Evolutionary conservation across 495 filamentous ascomycete species (phyloP).

Genomic region (Corynascus novoguineensis): DNA sequence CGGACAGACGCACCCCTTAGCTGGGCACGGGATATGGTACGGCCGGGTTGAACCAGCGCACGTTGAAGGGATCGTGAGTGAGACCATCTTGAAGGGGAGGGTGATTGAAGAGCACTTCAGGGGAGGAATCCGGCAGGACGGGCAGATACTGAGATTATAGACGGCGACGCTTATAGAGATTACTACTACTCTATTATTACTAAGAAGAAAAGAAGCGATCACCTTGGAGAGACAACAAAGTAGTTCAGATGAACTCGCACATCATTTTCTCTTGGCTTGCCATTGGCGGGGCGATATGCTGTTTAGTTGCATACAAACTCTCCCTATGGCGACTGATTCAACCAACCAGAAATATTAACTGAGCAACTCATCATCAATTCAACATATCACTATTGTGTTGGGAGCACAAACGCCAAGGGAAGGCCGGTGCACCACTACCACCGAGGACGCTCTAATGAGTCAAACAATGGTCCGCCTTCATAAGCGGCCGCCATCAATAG

Average conservation of each 20-base stretch:
- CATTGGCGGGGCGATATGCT: conserved; percentile 7
- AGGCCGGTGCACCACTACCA: background rate
- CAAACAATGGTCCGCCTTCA: background rate
- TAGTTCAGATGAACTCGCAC: too few species aligned
- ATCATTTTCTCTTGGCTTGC: conserved; percentile 1
- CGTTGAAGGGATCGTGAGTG: conserved; percentile 77
- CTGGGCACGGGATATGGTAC: conserved; percentile 89
- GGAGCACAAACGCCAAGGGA: background rate
- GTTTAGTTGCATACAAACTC: background rate
- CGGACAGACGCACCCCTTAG: conserved; percentile 51
- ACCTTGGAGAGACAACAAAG: too few species aligned
- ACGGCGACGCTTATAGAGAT: too few species aligned
- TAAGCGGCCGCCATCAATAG: background rate
- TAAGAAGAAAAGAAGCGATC: too few species aligned
- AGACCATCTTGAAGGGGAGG: conserved; percentile 68
- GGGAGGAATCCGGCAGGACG: conserved; percentile 50
- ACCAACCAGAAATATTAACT: background rate
- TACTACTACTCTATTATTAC: too few species aligned
- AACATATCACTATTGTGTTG: background rate
- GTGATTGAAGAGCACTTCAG: conserved; percentile 73
- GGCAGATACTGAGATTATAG: conserved; percentile 40
- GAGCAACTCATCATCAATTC: background rate
- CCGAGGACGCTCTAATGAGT: background rate
- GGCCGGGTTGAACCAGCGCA: conserved; percentile 79
- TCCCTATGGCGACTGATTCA: background rate